These are phyloP conservation scores for Aspergillus sp. DNA, from an alignment of 2,329 filamentous ascomycete genomes.

Conservation along the genomic window DNA sequence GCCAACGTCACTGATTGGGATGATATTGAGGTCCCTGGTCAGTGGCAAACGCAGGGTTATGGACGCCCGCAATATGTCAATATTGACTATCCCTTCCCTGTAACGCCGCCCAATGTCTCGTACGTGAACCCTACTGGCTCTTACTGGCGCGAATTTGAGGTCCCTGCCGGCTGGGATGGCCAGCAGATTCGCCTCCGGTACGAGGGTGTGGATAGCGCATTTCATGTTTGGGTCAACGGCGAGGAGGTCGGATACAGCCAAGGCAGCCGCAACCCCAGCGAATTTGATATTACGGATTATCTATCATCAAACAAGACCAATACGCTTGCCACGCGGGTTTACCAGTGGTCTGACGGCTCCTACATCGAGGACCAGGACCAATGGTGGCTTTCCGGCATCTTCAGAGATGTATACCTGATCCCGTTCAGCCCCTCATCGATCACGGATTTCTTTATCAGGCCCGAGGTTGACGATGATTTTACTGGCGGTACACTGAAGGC, in stretches of 20 bases:
- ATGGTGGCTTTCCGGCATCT: conserved; percentile 68
- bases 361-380: conserved; percentile 70
- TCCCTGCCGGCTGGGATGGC: conserved; percentile 51
- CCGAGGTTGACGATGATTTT: conserved; percentile 51
- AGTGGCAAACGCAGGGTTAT: conserved; percentile 70
- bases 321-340: conserved; percentile 60
- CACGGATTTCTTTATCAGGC: conserved; percentile 26
- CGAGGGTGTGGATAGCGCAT: conserved; percentile 71
- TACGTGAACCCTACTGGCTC: conserved; percentile 65
- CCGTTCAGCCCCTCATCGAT: conserved; percentile 44
- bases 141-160: conserved; percentile 57
- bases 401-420: conserved; percentile 64
- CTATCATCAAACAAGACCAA: conserved; percentile 53
- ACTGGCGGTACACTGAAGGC: conserved; percentile 39
- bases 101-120: conserved; percentile 63
- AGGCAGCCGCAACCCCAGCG: conserved; percentile 65
- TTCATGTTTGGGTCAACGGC: conserved; percentile 69
- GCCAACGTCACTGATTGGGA: conserved; percentile 5
- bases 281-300: conserved; percentile 63
- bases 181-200: conserved; percentile 64
- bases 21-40: conserved; percentile 60
- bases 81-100: conserved; percentile 64
- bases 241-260: conserved; percentile 65
- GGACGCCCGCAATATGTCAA: conserved; percentile 70
- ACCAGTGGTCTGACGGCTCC: conserved; percentile 67